phyloP scores from a whole-genome alignment of 2,329 filamentous ascomycete genomes.

The Aspergillus quadrilineatus region DNA sequence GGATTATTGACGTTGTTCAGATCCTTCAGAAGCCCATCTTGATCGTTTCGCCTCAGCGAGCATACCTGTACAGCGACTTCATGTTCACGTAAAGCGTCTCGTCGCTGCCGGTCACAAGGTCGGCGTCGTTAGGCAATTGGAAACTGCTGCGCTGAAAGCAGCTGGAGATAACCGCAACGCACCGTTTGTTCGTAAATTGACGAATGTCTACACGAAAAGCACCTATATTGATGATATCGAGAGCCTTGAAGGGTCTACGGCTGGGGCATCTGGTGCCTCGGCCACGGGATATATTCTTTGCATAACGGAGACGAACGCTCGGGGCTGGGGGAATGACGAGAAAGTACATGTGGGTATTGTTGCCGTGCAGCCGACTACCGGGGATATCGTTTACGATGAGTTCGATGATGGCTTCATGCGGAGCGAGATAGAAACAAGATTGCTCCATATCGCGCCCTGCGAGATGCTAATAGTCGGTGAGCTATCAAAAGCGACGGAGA shows the following conservation, averaged over 20 bases:
- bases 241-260: conserved; percentile 62
- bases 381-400: conserved; percentile 91
- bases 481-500: conserved; percentile 86
- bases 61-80: conserved; percentile 85
- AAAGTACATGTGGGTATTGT: conserved; percentile 89
- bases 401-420: conserved; percentile 99
- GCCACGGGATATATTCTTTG: conserved; percentile 87
- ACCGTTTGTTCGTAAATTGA: conserved; percentile 88
- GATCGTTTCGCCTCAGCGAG: conserved; percentile 93
- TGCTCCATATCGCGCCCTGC: conserved; percentile 92
- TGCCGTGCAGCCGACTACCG: conserved; percentile 91
- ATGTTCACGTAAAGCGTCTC: conserved; percentile 90
- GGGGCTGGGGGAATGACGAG: conserved; percentile 82
- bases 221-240: conserved; percentile 95
- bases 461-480: conserved; percentile 92
- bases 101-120: conserved; percentile 94
- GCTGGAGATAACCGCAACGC: conserved; percentile 91
- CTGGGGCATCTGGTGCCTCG: conserved; percentile 55
- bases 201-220: conserved; percentile 95
- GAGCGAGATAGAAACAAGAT: conserved; percentile 89
- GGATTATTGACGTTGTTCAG: conserved; percentile 35
- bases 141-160: conserved; percentile 94
- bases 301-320: conserved; percentile 79
- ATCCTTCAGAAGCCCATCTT: conserved; percentile 87
- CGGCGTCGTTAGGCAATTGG: conserved; percentile 88